Conservation (phyloP, 2,329 filamentous ascomycete species). For the Pyrenochaeta sp. region DNA sequence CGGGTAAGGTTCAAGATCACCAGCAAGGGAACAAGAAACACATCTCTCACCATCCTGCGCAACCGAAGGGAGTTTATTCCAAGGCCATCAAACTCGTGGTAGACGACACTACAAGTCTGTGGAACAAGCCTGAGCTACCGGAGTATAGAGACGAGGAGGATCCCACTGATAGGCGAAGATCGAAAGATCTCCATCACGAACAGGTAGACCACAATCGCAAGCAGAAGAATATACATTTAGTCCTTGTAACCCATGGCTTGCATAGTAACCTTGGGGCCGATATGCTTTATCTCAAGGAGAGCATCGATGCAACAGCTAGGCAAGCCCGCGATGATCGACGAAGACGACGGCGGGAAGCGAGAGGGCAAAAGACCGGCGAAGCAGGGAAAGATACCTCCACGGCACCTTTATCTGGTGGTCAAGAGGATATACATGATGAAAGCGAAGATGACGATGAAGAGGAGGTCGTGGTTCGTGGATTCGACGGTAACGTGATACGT, state of each 20-base stretch:
- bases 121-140: slow-evolving; percentile 90
- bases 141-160: slow-evolving; percentile 60
- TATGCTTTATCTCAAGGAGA: slow-evolving; percentile 97
- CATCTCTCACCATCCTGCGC: slow-evolving; percentile 62
- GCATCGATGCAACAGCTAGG: slow-evolving; percentile 83
- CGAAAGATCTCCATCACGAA: slow-evolving; percentile 34
- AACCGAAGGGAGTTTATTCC: slow-evolving; percentile 82
- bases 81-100: slow-evolving; percentile 79
- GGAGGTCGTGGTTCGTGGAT: slow-evolving; percentile 88
- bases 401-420: slow-evolving; percentile 59
- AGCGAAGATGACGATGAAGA: slow-evolving; percentile 75
- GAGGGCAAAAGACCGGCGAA: slow-evolving; percentile 4
- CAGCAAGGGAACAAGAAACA: slow-evolving; percentile 70
- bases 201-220: slow-evolving; percentile 54
- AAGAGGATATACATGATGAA: slow-evolving; percentile 54
- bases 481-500: slow-evolving; percentile 85
- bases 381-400: slow-evolving; percentile 45
- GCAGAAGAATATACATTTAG: slow-evolving; percentile 84
- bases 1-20: slow-evolving; percentile 77
- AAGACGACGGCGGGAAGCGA: slow-evolving; percentile 58
- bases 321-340: slow-evolving; percentile 76
- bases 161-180: slow-evolving; percentile 29
- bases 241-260: slow-evolving; percentile 90
- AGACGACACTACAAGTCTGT: slow-evolving; percentile 87
- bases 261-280: slow-evolving; percentile 96